Base-by-base conservation (phyloP, 2,329 filamentous ascomycete species). In the Curvularia verruculosa region DNA sequence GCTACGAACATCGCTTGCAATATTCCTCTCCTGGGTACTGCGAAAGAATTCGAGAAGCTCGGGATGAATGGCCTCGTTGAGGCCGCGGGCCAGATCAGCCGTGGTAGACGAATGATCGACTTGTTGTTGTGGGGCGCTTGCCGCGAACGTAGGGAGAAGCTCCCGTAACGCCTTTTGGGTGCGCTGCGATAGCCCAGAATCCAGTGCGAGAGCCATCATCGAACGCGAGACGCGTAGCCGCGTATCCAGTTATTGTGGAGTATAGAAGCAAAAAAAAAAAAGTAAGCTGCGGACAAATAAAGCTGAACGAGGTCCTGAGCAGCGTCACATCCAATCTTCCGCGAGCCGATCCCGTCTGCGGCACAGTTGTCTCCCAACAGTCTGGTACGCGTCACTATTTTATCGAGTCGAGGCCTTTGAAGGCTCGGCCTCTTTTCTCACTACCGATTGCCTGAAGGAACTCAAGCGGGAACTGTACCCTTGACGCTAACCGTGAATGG, bases 11-110 rank as follows among this genome's bases (percentile, higher is more conserved):
- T 71, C 52, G 24, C 52, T 49, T 12, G 60, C 61, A 6, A 68
- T 40, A 3, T 62, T 61, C n/a, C 64, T 56, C 36, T 70, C 67
- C 15, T 69, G 54, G 2, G 60, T 65, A n/a, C 68, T 69, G 45
- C 67, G 67, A 59, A 72, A 68, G 52, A 72, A 69, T 48, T 71
- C 63, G 15, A 65, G 44, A 2, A 73, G 57, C 46, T 73, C 71
- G 2, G 56, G 52, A 9, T 67, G 67, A 24, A 72, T 57, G 10
- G 68, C 64, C 45, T 71, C 66, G 52, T 71, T 73, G 23, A 71
- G 65, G 3, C 63, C 69, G 31, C 48, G 61, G 9, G 70, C 71
- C 1, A 73, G 59, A 56, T 73, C 69, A 39, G 70, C 63, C 0
- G 53, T 52, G 4, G 55, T 10, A n/a, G 52, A 19, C 5, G 54